Percentiles rank a stretch among this genome's conserved stretches.
Evolutionary conservation across 108 stramenopile species (phyloP).

Genomic region (Skeletonema grethae): DNA sequence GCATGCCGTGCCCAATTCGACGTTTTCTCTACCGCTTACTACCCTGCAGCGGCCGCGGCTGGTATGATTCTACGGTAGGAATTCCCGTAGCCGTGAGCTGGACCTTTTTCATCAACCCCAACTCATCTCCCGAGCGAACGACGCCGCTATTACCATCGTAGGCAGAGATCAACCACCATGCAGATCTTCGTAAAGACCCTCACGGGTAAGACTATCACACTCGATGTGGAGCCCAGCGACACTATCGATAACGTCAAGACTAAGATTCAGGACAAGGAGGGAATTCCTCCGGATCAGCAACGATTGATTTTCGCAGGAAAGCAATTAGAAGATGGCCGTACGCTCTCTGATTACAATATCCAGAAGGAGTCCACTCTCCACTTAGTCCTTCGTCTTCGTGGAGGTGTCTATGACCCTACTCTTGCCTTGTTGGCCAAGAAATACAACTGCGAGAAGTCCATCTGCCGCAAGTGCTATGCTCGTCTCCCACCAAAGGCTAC

Average conservation of each 20-base stretch:
- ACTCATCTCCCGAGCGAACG: background rate
- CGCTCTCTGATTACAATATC: slow-evolving; percentile 99
- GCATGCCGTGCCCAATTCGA: background rate
- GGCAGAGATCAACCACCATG: slow-evolving; percentile 65
- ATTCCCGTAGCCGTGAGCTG: background rate
- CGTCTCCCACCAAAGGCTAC: slow-evolving; percentile 99
- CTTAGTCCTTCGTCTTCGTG: slow-evolving; percentile 92
- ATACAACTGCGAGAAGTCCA: slow-evolving; percentile 99
- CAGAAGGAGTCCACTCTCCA: slow-evolving; percentile 97
- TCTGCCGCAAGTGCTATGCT: slow-evolving; percentile 99
- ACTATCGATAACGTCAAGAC: slow-evolving; percentile 99
- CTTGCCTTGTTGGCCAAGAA: slow-evolving; percentile 97
- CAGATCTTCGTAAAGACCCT: slow-evolving; percentile 99
- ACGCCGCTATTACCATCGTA: slow-evolving; percentile 7
- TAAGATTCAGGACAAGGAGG: slow-evolving; percentile 99
- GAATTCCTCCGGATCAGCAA: slow-evolving; percentile 98
- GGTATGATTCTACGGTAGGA: slow-evolving; percentile 1
- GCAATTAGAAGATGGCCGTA: slow-evolving; percentile 99
- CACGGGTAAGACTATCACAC: slow-evolving; percentile 99
- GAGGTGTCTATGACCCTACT: slow-evolving; percentile 97
- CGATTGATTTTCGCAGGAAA: slow-evolving; percentile 98
- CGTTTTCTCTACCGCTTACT: background rate
- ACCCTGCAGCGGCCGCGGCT: background rate
- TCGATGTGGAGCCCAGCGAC: slow-evolving; percentile 98
- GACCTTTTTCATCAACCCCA: background rate